phyloP scores from a whole-genome alignment of 345 rosid species.

The Eucalyptus sideroxylon region DNA sequence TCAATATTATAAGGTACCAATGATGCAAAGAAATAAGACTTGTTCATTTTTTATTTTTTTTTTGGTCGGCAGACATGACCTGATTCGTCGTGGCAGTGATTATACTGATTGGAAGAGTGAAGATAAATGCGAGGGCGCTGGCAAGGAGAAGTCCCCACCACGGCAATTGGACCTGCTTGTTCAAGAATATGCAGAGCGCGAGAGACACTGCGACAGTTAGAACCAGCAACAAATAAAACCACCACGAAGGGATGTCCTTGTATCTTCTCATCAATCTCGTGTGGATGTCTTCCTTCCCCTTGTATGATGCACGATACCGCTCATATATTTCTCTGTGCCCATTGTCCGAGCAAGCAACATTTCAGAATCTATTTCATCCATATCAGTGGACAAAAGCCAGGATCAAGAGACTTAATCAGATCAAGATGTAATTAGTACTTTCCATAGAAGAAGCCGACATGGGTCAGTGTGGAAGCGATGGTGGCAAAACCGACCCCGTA shows the following conservation, averaged over 20 bases:
- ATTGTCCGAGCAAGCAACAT: neutral
- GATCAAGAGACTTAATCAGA: neutral
- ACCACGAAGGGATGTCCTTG: slow-evolving; percentile 4
- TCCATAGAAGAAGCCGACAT: slow-evolving; percentile 6
- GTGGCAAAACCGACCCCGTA: slow-evolving; percentile 8
- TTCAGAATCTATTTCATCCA: neutral
- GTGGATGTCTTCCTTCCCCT: slow-evolving; percentile 3
- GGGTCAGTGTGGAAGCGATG: neutral
- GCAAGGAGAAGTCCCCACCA: slow-evolving; percentile 11
- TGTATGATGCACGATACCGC: neutral
- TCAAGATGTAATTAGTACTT: neutral
- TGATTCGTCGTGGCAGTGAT: slow-evolving; percentile 6
- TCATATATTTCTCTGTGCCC: neutral
- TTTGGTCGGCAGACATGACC: neutral
- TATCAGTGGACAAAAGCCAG: neutral
- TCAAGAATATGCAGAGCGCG: slow-evolving; percentile 2
- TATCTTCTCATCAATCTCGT: slow-evolving; percentile 1
- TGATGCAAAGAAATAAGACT: neutral
- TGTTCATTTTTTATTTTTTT: neutral
- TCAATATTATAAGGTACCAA: neutral
- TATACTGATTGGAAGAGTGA: slow-evolving; percentile 8
- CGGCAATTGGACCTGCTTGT: slow-evolving; percentile 3
- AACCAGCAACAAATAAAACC: slow-evolving; percentile 1
- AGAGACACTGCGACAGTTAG: neutral
- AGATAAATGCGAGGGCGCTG: neutral